These are phyloP conservation scores for Arthrobotrys musiformis DNA, from an alignment of 2,329 filamentous ascomycete genomes.

Conservation along the genomic window DNA sequence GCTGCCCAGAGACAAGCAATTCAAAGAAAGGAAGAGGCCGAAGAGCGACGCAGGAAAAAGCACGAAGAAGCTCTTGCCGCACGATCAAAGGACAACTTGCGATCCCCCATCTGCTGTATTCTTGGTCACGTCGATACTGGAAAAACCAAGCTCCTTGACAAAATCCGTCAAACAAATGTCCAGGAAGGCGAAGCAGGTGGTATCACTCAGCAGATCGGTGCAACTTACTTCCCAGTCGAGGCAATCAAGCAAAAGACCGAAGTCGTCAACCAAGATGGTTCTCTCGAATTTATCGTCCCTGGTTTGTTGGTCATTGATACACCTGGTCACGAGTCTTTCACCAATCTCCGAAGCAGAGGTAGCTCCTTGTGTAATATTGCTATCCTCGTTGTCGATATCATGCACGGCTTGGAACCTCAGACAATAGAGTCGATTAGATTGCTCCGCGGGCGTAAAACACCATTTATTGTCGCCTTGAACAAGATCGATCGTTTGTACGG, in stretches of 20 bases:
- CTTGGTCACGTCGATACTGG: conserved; percentile 99
- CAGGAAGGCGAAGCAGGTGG: conserved; percentile 99
- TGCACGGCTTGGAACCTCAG: conserved; percentile 98
- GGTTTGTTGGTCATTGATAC: conserved; percentile 97
- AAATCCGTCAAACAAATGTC: conserved; percentile 97
- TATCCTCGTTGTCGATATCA: conserved; percentile 98
- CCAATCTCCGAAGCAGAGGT: conserved; percentile 93
- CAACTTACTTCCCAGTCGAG: conserved; percentile 97
- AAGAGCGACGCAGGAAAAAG: conserved; percentile 85
- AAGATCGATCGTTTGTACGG: conserved; percentile 99
- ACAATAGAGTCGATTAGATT: conserved; percentile 97
- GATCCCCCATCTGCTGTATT: conserved; percentile 99
- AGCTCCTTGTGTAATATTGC: conserved; percentile 99
- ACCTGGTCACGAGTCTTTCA: conserved; percentile 99
- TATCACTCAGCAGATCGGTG: conserved; percentile 99
- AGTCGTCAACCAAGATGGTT: conserved; percentile 89
- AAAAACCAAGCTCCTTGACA: conserved; percentile 99
- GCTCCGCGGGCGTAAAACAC: conserved; percentile 90
- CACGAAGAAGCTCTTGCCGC: conserved; percentile 92
- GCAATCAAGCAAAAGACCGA: conserved; percentile 90
- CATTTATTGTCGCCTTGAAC: conserved; percentile 98
- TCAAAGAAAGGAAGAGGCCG: conserved; percentile 85
- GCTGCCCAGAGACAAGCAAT: conserved; percentile 78
- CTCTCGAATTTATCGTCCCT: conserved; percentile 96
- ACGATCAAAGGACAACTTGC: conserved; percentile 90